Base-by-base conservation (phyloP, 768 basidiomycete species). In the Guyanaporus albipodus region DNA sequence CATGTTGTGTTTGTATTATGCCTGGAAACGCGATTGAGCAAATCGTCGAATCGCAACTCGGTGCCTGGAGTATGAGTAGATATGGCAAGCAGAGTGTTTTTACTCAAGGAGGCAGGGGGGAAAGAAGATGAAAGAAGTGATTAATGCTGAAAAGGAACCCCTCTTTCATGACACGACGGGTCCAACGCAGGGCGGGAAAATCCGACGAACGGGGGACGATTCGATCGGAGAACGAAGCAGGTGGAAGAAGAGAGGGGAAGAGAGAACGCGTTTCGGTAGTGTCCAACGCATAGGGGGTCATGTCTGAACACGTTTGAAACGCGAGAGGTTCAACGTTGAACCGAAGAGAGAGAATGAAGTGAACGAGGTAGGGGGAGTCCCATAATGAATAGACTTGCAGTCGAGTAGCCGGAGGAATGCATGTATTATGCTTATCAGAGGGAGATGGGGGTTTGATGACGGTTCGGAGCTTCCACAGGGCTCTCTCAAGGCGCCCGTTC, bases 1-100 rank as follows among this genome's bases (percentile, higher is more conserved):
- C 33, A 26, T 26, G 28, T 27, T 12, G 21, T 15, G 42, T 3
- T n/a, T n/a, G 18, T 11, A 28, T 8, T 14, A 39, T 14, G 21
- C 36, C 32, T 55, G 46, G 53, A 48, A 55, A 34, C 38, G 22
- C 8, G 21, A 3, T 22, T 12, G 23, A 29, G 14, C 33, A 44
- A n/a, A n/a, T n/a, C n/a, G n/a, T 33, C 18, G 45, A 42, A 28
- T 23, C 28, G 19, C 22, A 42, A 49, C 52, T 58, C 47, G 44
- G 52, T 58, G 46, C 57, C 57, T 58, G 44, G 44, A 24, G 55
- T 47, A 55, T 22, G 39, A 45, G 41, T 17, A 55, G 46, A 58
- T 54, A 34, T 4, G 38, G 42, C n/a, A n/a, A n/a, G n/a, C n/a
- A n/a, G n/a, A n/a, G n/a, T n/a, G n/a, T n/a, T n/a, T n/a, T n/a